These are phyloP conservation scores for Colletotrichum australisinense DNA, from an alignment of 2,329 filamentous ascomycete genomes.

Conservation along the genomic window DNA sequence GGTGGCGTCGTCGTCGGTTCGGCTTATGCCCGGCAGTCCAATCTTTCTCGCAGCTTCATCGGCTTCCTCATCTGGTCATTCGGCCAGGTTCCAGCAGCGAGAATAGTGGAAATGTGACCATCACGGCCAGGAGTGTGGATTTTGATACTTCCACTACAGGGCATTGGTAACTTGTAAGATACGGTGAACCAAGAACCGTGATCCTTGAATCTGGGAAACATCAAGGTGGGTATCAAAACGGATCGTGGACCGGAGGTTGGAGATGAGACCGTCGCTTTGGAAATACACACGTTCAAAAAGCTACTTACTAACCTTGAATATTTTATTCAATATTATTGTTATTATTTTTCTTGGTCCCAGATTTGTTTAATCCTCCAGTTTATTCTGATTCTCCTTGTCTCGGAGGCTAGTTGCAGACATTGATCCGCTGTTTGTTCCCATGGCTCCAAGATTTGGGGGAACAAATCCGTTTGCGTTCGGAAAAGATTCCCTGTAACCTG, in stretches of 20 bases:
- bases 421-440: slow-evolving; percentile 25
- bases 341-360: background rate
- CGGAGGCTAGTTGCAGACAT: slow-evolving; percentile 25
- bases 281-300: too few species aligned
- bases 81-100: slow-evolving; percentile 24
- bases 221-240: slow-evolving; percentile 9
- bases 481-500: slow-evolving; percentile 9
- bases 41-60: background rate
- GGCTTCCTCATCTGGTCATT: background rate
- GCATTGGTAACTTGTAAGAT: background rate
- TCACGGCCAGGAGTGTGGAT: background rate
- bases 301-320: too few species aligned
- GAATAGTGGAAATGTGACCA: slow-evolving; percentile 16
- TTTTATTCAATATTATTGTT: background rate
- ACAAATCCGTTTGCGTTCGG: slow-evolving; percentile 32
- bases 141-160: background rate
- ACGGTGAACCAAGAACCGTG: slow-evolving; percentile 5
- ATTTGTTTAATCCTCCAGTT: background rate
- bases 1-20: slow-evolving; percentile 9
- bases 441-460: slow-evolving; percentile 5
- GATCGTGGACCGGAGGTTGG: background rate
- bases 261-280: background rate
- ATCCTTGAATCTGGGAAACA: slow-evolving; percentile 15
- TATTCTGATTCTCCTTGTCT: background rate
- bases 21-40: slow-evolving; percentile 7